phyloP scores from a whole-genome alignment of 2,329 filamentous ascomycete species.

The Aspergillus sp. region DNA sequence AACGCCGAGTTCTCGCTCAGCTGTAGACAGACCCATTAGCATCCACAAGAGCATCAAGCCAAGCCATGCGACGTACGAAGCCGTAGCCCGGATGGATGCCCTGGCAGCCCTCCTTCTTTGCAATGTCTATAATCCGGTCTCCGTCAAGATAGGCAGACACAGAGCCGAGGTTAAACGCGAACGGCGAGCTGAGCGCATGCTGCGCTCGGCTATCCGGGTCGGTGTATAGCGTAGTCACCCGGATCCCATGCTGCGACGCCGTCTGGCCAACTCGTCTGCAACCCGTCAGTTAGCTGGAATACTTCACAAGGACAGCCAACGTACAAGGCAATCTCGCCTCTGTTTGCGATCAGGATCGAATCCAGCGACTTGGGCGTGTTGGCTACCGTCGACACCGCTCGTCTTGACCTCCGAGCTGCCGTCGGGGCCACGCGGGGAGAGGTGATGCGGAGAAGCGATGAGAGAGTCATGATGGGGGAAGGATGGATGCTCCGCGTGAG shows the following conservation, averaged over 20 bases:
- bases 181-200: slow-evolving; percentile 76
- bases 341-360: slow-evolving; percentile 90
- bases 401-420: slow-evolving; percentile 18
- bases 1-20: slow-evolving; percentile 89
- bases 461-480: slow-evolving; percentile 23
- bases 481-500: not conserved
- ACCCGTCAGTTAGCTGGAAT: slow-evolving; percentile 6
- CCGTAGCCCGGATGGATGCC: slow-evolving; percentile 95
- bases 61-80: slow-evolving; percentile 43
- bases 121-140: slow-evolving; percentile 80
- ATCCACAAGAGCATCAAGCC: not conserved
- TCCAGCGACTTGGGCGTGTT: slow-evolving; percentile 39
- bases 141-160: slow-evolving; percentile 86
- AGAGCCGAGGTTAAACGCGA: slow-evolving; percentile 72
- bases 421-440: slow-evolving; percentile 25
- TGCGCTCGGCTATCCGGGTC: slow-evolving; percentile 80
- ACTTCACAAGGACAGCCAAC: slow-evolving; percentile 9
- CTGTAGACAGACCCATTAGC: slow-evolving; percentile 15
- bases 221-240: slow-evolving; percentile 89
- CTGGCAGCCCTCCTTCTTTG: slow-evolving; percentile 75
- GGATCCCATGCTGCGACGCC: slow-evolving; percentile 77
- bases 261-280: slow-evolving; percentile 71
- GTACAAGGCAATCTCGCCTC: slow-evolving; percentile 84
- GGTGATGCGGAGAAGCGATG: slow-evolving; percentile 32
- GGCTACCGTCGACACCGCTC: slow-evolving; percentile 22